Percentiles rank a stretch among this genome's conserved stretches.
Conservation (phyloP, 805 yeast genomes). For the Kuraishia ogatae region DNA sequence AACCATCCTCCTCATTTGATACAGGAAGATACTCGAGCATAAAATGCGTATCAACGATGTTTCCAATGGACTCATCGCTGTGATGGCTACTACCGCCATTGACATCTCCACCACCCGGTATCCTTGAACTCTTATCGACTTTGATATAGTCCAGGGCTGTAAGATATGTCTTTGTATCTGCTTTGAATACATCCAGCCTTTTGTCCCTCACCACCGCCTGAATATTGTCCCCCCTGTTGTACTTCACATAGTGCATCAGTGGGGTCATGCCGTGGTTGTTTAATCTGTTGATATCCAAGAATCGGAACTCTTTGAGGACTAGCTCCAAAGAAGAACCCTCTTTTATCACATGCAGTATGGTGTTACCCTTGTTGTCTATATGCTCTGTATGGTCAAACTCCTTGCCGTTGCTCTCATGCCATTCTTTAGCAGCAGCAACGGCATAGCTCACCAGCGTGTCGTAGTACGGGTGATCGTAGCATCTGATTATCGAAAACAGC, state of each 20-base stretch:
- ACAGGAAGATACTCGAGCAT: conserved; percentile 12
- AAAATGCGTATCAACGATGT: conserved; percentile 21
- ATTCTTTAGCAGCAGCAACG: conserved; percentile 31
- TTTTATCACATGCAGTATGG: conserved; percentile 64
- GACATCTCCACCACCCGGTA: not conserved
- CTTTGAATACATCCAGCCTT: conserved; percentile 34
- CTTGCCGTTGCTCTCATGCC: conserved; percentile 26
- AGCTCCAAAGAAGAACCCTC: conserved; percentile 32
- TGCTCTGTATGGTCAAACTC: conserved; percentile 49
- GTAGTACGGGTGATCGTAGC: conserved; percentile 73
- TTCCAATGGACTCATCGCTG: conserved; percentile 19
- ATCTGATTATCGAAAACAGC: conserved; percentile 60
- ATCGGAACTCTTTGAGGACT: conserved; percentile 27
- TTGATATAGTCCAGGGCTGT: conserved; percentile 39
- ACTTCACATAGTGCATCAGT: conserved; percentile 59
- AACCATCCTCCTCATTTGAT: conserved; percentile 8
- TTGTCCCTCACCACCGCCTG: conserved; percentile 37
- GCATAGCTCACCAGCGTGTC: conserved; percentile 35
- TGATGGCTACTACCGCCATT: conserved; percentile 4
- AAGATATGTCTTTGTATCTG: conserved; percentile 21
- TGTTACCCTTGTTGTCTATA: conserved; percentile 64
- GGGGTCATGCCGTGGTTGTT: conserved; percentile 61
- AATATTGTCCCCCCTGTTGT: conserved; percentile 56
- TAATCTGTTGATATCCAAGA: conserved; percentile 46
- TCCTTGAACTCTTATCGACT: conserved; percentile 14